These are phyloP conservation scores for Pisolithus tinctorius DNA, from an alignment of 768 basidiomycete genomes.

Conservation along the genomic window DNA sequence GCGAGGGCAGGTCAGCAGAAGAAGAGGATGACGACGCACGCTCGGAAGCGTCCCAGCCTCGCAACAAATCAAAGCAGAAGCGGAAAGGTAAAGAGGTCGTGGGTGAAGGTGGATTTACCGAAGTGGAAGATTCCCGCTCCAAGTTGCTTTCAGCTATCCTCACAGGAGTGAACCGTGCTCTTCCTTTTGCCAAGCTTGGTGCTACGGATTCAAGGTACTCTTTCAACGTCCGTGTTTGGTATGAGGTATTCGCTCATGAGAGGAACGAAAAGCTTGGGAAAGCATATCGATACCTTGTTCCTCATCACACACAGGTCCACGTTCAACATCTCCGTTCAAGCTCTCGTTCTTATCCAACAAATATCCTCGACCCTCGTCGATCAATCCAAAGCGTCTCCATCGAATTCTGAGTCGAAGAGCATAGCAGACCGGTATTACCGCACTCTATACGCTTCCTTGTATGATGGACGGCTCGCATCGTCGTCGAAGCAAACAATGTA, in stretches of 20 bases:
- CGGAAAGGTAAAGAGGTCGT: slow-evolving; percentile 36
- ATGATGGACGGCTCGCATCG: slow-evolving; percentile 70
- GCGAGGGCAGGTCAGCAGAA: slow-evolving; percentile 39
- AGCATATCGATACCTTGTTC: slow-evolving; percentile 91
- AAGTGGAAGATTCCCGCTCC: slow-evolving; percentile 74
- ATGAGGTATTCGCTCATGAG: background rate
- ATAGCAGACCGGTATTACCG: slow-evolving; percentile 69
- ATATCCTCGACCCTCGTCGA: slow-evolving; percentile 53
- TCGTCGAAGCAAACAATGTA: slow-evolving; percentile 97
- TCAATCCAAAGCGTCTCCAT: slow-evolving; percentile 33
- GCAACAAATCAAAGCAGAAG: slow-evolving; percentile 16
- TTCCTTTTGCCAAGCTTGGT: slow-evolving; percentile 86
- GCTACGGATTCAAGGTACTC: slow-evolving; percentile 58
- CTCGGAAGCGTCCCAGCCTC: slow-evolving; percentile 26
- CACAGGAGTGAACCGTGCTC: slow-evolving; percentile 90
- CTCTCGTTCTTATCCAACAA: slow-evolving; percentile 83
- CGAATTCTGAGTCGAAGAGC: slow-evolving; percentile 37
- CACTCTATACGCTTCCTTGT: slow-evolving; percentile 83
- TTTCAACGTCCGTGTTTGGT: no score
- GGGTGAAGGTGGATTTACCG: slow-evolving; percentile 61
- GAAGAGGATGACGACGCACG: slow-evolving; percentile 18
- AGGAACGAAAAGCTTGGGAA: slow-evolving; percentile 49
- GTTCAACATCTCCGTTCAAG: slow-evolving; percentile 94
- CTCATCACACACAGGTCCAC: slow-evolving; percentile 92
- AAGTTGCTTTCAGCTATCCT: slow-evolving; percentile 84